phyloP scores from a whole-genome alignment of 148 eudicot species.

The Persicaria maculosa region DNA sequence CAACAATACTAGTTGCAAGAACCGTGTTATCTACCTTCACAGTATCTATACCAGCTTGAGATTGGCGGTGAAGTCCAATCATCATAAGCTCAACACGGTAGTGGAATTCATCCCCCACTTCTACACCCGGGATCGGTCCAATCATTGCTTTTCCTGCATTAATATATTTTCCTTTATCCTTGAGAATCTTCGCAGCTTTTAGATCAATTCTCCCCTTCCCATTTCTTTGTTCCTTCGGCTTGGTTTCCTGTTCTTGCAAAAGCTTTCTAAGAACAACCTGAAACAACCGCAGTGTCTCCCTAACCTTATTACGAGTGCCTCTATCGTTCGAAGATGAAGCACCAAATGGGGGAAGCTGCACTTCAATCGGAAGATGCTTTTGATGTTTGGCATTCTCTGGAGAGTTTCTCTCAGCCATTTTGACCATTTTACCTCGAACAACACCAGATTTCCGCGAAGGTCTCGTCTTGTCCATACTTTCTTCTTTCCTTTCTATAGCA shows the following conservation, averaged over 20 bases:
- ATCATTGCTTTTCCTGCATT: conserved; percentile 17
- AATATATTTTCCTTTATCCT: conserved; percentile 13
- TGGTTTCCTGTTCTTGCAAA: conserved; percentile 50
- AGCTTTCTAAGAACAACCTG: conserved; percentile 54
- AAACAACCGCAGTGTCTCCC: conserved; percentile 55
- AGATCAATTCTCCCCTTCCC: conserved; percentile 29
- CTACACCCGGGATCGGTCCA: conserved; percentile 23
- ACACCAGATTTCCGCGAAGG: background rate
- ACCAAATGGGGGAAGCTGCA: conserved; percentile 42
- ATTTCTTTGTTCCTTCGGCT: conserved; percentile 21
- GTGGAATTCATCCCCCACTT: conserved; percentile 21
- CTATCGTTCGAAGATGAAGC: conserved; percentile 28
- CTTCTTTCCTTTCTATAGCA: background rate
- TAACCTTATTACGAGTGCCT: conserved; percentile 50
- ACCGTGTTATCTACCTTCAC: conserved; percentile 3
- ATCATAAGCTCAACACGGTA: conserved; percentile 20
- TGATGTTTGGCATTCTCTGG: conserved; percentile 15
- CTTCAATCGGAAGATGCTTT: conserved; percentile 23
- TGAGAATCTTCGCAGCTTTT: conserved; percentile 16
- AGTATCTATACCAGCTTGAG: conserved; percentile 21
- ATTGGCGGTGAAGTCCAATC: conserved; percentile 22
- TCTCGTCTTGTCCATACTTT: background rate
- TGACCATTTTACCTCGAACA: conserved; percentile 9
- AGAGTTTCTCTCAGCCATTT: conserved; percentile 20
- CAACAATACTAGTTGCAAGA: conserved; percentile 23